Base-by-base conservation (phyloP, 345 rosid genomes). In the Hibiscus trionum region DNA sequence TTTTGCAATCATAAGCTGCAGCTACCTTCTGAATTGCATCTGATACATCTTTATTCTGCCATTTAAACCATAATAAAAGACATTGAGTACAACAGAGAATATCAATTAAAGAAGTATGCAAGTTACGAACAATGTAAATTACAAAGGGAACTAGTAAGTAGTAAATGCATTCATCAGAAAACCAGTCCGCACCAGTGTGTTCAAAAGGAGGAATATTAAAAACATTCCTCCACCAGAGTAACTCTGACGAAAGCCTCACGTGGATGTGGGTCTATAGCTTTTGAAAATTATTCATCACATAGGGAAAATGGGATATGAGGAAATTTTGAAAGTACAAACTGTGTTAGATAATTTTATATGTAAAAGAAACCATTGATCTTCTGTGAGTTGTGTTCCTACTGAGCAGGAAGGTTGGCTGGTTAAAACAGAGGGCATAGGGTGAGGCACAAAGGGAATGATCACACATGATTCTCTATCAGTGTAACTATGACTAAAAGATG, bases 21-120 rank as follows among this genome's bases (percentile, higher is more conserved):
- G 98, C 99, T 72, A 93, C 97, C 74, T 93, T 95, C 84, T 95
- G 97, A 35, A 95, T 88, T n/a, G 99, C 99, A 62, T 93, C 99
- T 24, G 90, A 85, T 14, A 95, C 99, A 70, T 87, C 97, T 75
- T 91, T 83, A 86, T 95, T 95, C 99, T 92, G 87, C 76, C 83
- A 86, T 8, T 76, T 39, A 68, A 69, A 29, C 11, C 17, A 55
- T 1, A 49, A 72, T 11, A 12, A 49, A 33, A 37, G 17, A 15
- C 11, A 29, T 49, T 29, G 2, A 19, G 44, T 16, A 6, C 53
- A 66, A 12, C 26, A n/a, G 46, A 66, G 56, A 66, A 66, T 24
- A 66, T 14, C 5, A 66, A 24, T 24, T 12, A 66, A 12, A 66
- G 46, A 27, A 12, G 59, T 47, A 47, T 53, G 9, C 58, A n/a